Percentiles rank a stretch among this genome's conserved stretches.
Evolutionary conservation across 495 filamentous ascomycete genomes (phyloP).

Genomic region (Extremus antarcticus): DNA sequence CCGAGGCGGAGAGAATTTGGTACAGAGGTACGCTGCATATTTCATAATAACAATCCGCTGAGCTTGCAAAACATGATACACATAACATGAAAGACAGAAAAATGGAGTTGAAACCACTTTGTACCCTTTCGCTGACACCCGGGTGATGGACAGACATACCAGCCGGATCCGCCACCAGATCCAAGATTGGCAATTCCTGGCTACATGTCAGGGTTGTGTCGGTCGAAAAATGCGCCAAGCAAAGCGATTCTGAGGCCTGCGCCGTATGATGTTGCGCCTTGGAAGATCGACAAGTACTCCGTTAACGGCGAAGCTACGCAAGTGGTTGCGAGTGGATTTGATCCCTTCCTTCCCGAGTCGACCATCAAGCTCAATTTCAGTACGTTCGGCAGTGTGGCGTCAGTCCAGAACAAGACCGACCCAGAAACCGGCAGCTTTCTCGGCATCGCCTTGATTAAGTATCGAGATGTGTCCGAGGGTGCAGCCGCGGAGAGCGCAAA

Average conservation of each 20-base stretch:
- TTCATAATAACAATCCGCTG: slow-evolving; percentile 19
- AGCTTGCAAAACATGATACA: slow-evolving; percentile 21
- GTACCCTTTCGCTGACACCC: slow-evolving; percentile 23
- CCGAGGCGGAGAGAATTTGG: slow-evolving; percentile 63
- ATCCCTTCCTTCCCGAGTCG: slow-evolving; percentile 63
- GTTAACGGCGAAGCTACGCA: slow-evolving; percentile 81
- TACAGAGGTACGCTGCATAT: slow-evolving; percentile 31
- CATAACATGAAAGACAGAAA: slow-evolving; percentile 12
- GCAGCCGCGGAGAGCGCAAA: slow-evolving; percentile 64
- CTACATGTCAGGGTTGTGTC: slow-evolving; percentile 36
- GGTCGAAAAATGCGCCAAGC: slow-evolving; percentile 40
- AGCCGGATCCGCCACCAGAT: slow-evolving; percentile 58
- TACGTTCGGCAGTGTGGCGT: slow-evolving; percentile 76
- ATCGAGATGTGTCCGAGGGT: slow-evolving; percentile 28
- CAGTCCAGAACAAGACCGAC: slow-evolving; percentile 82
- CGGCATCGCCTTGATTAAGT: slow-evolving; percentile 82
- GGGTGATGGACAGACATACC: slow-evolving; percentile 34
- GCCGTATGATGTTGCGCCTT: slow-evolving; percentile 68
- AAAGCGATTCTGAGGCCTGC: slow-evolving; percentile 66
- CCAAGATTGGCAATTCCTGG: slow-evolving; percentile 60
- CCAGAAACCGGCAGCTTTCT: slow-evolving; percentile 86
- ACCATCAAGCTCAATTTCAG: slow-evolving; percentile 74
- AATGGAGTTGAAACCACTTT: slow-evolving; percentile 16
- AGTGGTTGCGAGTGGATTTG: slow-evolving; percentile 85
- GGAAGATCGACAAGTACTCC: slow-evolving; percentile 70